Evolutionary conservation across 177 flowering plant species (phyloP).

Genomic region (Telopea speciosissima): DNA sequence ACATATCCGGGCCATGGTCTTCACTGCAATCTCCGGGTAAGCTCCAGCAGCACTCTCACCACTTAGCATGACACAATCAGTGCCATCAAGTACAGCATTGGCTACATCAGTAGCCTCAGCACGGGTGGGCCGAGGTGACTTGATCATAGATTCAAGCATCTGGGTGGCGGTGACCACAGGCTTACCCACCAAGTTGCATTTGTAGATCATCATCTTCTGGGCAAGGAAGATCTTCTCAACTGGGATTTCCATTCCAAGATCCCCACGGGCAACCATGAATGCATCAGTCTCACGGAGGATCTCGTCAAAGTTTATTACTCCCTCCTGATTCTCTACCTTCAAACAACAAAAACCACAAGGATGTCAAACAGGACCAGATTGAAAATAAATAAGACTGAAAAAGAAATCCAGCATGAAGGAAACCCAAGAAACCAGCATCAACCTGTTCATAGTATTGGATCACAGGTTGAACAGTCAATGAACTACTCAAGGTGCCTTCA

Average conservation of each 20-base stretch:
- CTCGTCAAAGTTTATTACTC: constrained; percentile 81
- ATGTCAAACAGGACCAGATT: background rate
- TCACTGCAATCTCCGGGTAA: constrained; percentile 78
- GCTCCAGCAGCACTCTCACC: constrained; percentile 93
- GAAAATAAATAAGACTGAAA: too few species aligned
- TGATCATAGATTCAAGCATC: constrained; percentile 95
- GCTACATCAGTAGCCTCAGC: constrained; percentile 93
- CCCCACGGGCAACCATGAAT: constrained; percentile 94
- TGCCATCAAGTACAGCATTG: constrained; percentile 87
- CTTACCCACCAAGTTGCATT: constrained; percentile 78
- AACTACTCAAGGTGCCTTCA: too few species aligned
- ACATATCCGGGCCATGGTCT: constrained; percentile 77
- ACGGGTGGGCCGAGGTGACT: constrained; percentile 81
- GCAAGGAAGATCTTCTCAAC: constrained; percentile 89
- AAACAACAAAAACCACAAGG: constrained; percentile 3
- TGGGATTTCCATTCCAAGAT: constrained; percentile 90
- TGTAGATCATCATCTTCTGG: constrained; percentile 92
- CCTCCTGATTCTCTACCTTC: constrained; percentile 86
- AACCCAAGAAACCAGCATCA: too few species aligned
- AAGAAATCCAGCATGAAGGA: too few species aligned
- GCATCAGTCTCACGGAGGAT: constrained; percentile 80
- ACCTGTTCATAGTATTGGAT: background rate
- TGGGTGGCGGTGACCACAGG: constrained; percentile 92
- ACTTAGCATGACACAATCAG: constrained; percentile 90
- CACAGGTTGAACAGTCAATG: too few species aligned